Evolutionary conservation across 176 grass and related monocot genomes (phyloP).

Genomic region (Typha latifolia): DNA sequence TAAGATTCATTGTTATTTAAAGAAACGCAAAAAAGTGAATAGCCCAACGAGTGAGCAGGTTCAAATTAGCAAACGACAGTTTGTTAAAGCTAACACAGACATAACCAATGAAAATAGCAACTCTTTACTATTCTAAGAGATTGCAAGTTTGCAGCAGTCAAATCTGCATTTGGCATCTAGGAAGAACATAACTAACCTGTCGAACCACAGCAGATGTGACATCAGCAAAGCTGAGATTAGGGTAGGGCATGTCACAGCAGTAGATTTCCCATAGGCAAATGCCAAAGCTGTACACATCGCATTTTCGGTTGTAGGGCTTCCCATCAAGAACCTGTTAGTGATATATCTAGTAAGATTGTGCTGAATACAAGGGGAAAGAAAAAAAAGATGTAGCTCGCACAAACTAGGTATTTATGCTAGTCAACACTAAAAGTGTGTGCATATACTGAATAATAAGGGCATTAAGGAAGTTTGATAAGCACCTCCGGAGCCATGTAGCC

Average conservation of each 20-base stretch:
- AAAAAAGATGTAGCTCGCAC: not conserved
- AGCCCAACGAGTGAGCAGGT: not conserved
- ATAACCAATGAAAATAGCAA: too few relatives aligned
- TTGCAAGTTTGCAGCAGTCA: not conserved
- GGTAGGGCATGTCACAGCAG: constrained; percentile 83
- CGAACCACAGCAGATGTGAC: constrained; percentile 57
- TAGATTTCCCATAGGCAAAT: constrained; percentile 83
- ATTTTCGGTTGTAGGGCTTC: constrained; percentile 68
- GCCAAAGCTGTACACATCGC: constrained; percentile 70
- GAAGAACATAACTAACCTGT: constrained; percentile 32
- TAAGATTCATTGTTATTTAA: not conserved
- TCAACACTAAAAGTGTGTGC: not conserved
- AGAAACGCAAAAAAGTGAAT: not conserved
- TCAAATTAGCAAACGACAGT: too few relatives aligned
- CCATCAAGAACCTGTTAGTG: constrained; percentile 49
- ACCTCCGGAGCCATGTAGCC: constrained; percentile 98
- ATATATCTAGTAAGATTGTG: not conserved
- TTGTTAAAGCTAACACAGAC: too few relatives aligned
- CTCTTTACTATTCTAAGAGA: not conserved
- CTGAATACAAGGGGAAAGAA: not conserved
- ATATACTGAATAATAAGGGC: not conserved
- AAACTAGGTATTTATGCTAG: not conserved
- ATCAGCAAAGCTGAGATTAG: constrained; percentile 56
- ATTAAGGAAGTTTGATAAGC: not conserved
- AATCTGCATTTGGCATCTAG: not conserved